These are phyloP conservation scores for Candida montana DNA, from an alignment of 805 yeast genomes.

Conservation along the genomic window DNA sequence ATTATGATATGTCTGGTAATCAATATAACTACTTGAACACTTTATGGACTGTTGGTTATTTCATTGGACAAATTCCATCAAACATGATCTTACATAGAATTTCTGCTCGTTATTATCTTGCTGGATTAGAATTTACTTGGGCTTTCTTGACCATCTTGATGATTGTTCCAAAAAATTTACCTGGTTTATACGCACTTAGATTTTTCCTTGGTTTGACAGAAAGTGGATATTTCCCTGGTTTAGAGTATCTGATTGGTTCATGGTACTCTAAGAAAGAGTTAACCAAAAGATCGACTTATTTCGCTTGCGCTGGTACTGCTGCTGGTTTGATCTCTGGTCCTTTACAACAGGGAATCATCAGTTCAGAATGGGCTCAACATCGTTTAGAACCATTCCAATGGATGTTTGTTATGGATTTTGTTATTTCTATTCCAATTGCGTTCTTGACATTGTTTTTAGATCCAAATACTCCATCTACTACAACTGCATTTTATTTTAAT, in stretches of 20 bases:
- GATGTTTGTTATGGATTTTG: slow-evolving; percentile 41
- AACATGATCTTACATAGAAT: slow-evolving; percentile 34
- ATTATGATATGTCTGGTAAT: slow-evolving; percentile 34
- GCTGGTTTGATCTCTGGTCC: slow-evolving; percentile 29
- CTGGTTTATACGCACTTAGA: slow-evolving; percentile 26
- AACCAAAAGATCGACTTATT: slow-evolving; percentile 28
- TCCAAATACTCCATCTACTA: slow-evolving; percentile 27
- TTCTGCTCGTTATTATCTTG: slow-evolving; percentile 39
- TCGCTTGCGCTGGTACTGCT: slow-evolving; percentile 30
- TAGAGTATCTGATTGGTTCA: slow-evolving; percentile 37
- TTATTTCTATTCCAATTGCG: slow-evolving; percentile 37
- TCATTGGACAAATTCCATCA: slow-evolving; percentile 45
- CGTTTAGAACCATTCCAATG: slow-evolving; percentile 32
- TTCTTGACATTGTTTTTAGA: slow-evolving; percentile 34
- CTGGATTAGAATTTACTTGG: slow-evolving; percentile 42
- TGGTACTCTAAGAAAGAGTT: slow-evolving; percentile 33
- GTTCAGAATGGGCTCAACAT: slow-evolving; percentile 13
- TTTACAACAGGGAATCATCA: slow-evolving; percentile 29
- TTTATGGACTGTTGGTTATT: slow-evolving; percentile 44
- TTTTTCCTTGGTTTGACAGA: slow-evolving; percentile 39
- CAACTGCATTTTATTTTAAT: slow-evolving; percentile 35
- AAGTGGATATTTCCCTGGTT: slow-evolving; percentile 42
- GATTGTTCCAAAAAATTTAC: slow-evolving; percentile 21
- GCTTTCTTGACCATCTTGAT: slow-evolving; percentile 32
- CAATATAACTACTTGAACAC: slow-evolving; percentile 41